phyloP scores from a whole-genome alignment of 2,329 filamentous ascomycete species.

The Cladobotryum mycophilum region DNA sequence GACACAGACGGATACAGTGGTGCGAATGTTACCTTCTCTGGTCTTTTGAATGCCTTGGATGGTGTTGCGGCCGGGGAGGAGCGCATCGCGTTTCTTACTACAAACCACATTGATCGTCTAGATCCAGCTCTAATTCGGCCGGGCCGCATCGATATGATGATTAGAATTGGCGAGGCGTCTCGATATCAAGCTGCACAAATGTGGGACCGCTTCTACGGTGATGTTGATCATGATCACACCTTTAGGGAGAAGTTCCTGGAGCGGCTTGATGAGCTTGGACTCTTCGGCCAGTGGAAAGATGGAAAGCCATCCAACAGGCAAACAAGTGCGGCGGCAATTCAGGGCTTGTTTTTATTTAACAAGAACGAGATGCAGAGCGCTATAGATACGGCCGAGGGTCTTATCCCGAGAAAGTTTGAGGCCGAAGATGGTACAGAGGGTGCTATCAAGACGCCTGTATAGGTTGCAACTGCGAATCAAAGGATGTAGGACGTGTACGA shows the following conservation, averaged over 20 bases:
- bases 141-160: conserved; percentile 88
- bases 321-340: conserved; percentile 85
- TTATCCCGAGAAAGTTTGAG: conserved; percentile 54
- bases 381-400: conserved; percentile 67
- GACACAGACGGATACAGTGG: conserved; percentile 80
- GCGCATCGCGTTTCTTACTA: conserved; percentile 87
- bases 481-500: conserved; percentile 1
- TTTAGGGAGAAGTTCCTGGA: conserved; percentile 64
- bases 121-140: conserved; percentile 86
- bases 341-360: conserved; percentile 92
- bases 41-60: conserved; percentile 77
- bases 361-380: conserved; percentile 87
- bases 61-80: conserved; percentile 94
- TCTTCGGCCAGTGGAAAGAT: conserved; percentile 56
- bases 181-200: conserved; percentile 77
- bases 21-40: conserved; percentile 89
- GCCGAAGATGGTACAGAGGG: conserved; percentile 36
- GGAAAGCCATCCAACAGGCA: conserved; percentile 40
- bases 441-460: conserved; percentile 36
- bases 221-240: conserved; percentile 60
- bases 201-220: conserved; percentile 93
- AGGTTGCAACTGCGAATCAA: not conserved
- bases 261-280: conserved; percentile 60
- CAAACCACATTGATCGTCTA: conserved; percentile 85
- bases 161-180: conserved; percentile 82